These are phyloP conservation scores for Pecoramyces ruminantium DNA, from an alignment of 192 early-diverging fungal genomes.

Conservation along the genomic window DNA sequence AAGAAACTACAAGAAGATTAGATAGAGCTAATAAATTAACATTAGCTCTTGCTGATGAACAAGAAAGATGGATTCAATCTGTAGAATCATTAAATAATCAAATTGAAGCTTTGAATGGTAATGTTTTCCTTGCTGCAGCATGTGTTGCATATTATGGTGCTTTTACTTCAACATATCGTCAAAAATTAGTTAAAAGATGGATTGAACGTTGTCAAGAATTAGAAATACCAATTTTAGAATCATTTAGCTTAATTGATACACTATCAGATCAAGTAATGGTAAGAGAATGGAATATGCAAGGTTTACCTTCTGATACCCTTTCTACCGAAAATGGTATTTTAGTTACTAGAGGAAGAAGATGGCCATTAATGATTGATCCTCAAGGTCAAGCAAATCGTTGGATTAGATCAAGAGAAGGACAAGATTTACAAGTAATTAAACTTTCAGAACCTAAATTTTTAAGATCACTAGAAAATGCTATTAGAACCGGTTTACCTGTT, in stretches of 20 bases:
- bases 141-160: constrained; percentile 6
- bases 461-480: constrained; percentile 39
- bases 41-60: constrained; percentile 35
- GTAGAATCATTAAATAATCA: constrained; percentile 14
- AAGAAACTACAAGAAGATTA: constrained; percentile 35
- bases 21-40: constrained; percentile 35
- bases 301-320: not conserved
- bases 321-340: not conserved
- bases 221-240: constrained; percentile 1
- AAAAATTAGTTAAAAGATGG: not conserved
- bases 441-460: constrained; percentile 28
- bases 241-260: not conserved
- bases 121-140: constrained; percentile 4
- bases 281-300: constrained; percentile 1
- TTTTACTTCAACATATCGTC: not conserved
- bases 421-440: not conserved
- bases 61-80: constrained; percentile 38
- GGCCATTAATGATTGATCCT: not conserved
- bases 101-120: constrained; percentile 2
- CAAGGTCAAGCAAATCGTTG: not conserved
- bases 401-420: not conserved
- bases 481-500: constrained; percentile 34
- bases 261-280: not conserved
- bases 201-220: not conserved
- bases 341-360: not conserved